These are phyloP conservation scores for Spathaspora sp. DNA, from an alignment of 1,139 yeast genomes.

Conservation along the genomic window DNA sequence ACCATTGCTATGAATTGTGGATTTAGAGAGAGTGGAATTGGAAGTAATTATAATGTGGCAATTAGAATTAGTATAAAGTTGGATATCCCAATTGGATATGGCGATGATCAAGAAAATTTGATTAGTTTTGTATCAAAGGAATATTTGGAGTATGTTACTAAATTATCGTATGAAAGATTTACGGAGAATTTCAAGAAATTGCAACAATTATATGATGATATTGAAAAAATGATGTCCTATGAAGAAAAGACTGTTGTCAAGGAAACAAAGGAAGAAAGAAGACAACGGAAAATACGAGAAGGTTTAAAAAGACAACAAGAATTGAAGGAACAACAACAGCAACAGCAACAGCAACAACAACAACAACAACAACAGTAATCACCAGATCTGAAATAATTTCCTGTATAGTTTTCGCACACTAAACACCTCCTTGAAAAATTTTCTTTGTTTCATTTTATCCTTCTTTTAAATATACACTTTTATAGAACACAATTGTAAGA, in stretches of 20 bases:
- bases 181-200: constrained; percentile 60
- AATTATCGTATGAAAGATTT: constrained; percentile 57
- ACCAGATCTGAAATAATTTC: too few relatives aligned
- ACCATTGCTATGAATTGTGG: constrained; percentile 81
- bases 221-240: constrained; percentile 27
- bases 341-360: constrained; percentile 14
- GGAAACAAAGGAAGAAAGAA: constrained; percentile 53
- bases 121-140: constrained; percentile 46
- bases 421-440: constrained; percentile 6
- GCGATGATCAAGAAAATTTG: constrained; percentile 29
- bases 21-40: constrained; percentile 84
- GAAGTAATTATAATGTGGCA: constrained; percentile 76
- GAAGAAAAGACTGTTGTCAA: constrained; percentile 8
- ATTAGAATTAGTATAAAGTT: constrained; percentile 69
- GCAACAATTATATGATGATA: constrained; percentile 43
- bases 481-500: constrained; percentile 2
- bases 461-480: neutral
- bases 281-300: constrained; percentile 57
- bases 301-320: constrained; percentile 54
- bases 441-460: constrained; percentile 2
- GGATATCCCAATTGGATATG: constrained; percentile 71
- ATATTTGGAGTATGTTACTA: constrained; percentile 50
- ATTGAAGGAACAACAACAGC: constrained; percentile 16
- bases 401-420: neutral
- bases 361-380: neutral